phyloP scores from a whole-genome alignment of 1,284 basidiomycete genomes.

The Cryptococcus floricola region DNA sequence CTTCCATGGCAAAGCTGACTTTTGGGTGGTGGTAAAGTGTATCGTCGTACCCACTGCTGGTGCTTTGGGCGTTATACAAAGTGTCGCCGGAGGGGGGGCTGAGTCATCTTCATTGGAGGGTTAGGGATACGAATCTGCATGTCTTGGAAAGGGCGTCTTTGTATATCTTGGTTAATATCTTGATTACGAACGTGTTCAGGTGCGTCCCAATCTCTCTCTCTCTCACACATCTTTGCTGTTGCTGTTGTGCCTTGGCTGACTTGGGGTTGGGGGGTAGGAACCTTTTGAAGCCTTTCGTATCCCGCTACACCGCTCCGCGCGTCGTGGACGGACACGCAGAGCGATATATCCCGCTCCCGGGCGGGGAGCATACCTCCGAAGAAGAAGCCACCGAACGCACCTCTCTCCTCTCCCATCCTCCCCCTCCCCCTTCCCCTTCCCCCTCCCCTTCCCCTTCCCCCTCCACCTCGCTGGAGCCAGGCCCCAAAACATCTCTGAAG shows the following conservation, averaged over 20 bases:
- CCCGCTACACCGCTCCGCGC: neutral
- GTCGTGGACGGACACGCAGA: too few relatives aligned
- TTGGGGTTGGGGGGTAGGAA: neutral
- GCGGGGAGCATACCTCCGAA: too few relatives aligned
- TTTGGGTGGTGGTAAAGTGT: conserved; percentile 19
- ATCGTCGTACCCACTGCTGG: conserved; percentile 36
- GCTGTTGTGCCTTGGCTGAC: conserved; percentile 8
- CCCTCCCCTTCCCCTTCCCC: neutral
- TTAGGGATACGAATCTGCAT: conserved; percentile 20
- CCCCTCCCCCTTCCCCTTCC: neutral
- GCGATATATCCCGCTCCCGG: conserved; percentile 1
- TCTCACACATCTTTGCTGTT: neutral
- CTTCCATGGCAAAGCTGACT: neutral
- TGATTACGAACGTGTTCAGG: conserved; percentile 30
- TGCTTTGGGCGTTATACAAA: conserved; percentile 29
- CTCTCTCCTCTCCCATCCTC: conserved; percentile 20
- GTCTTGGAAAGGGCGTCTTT: conserved; percentile 24
- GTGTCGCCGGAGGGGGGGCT: conserved; percentile 21
- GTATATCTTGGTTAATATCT: conserved; percentile 36
- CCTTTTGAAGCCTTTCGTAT: neutral
- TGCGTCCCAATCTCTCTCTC: conserved; percentile 16
- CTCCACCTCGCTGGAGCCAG: neutral
- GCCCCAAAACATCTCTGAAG: neutral
- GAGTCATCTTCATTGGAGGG: conserved; percentile 35
- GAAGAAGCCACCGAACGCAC: conserved; percentile 29